Evolutionary conservation across 1,139 yeast species (phyloP), one percentile per base, ranked within the genome.

Genomic region (Fermentozyma sake): DNA sequence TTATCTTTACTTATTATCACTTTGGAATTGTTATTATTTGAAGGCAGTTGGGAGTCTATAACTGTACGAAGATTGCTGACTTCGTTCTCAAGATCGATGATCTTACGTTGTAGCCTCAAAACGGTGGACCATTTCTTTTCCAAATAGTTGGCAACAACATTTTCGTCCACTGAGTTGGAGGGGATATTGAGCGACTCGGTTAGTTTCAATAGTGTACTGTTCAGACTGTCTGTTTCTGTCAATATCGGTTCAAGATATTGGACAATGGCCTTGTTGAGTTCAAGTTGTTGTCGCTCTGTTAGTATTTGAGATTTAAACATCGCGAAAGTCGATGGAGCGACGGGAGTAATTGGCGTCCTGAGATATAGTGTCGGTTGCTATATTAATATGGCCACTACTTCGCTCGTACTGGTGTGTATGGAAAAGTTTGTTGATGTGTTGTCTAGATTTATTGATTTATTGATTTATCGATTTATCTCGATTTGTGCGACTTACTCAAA

Each of bases 51-150:
- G 12, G 61, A 49, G 27, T 70, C 76, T n/a, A 71, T 44, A 18
- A 71, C 66, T 3, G 61, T 41, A 28, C 67, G 60, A 31, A 73
- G 49, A 25, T 60, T 55, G 13, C 47, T 41, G 4, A 71, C 52
- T 34, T 73, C 76, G 50, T 50, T 49, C 35, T 66, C 71, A 16
- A 68, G 53, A 31, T 81, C 93, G 32, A 81, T 60, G 26, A 87
- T 79, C 44, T 76, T 72, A 38, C 79, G 73, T 53, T 89, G 96
- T 22, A 89, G 62, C 29, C 95, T 62, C 18, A 85, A 65, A 5
- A 89, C 93, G 0, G 95, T 80, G 1, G 83, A 70, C 97, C 97
- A 89, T 57, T 87, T 89, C 56, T 80, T 83, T 42, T 84, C 93
- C 23, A 89, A 61, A 28, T 81, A 62, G 34, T 67, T 58, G 29